Evolutionary conservation across 129 eudicot species (phyloP).

Genomic region (Sambucus nigra): DNA sequence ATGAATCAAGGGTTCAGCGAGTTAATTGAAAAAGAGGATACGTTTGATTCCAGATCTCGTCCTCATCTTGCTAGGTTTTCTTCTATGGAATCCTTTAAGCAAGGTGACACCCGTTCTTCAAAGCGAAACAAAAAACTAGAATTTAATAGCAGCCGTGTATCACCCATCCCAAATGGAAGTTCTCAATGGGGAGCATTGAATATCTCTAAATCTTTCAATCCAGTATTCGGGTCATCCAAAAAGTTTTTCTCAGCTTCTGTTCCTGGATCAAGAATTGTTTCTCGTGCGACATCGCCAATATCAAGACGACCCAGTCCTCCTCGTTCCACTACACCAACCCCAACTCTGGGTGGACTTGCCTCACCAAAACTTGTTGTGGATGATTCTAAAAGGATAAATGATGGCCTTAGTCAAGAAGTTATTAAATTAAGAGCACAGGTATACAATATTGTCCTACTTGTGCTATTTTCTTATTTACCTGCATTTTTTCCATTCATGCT

Average conservation of each 20-base stretch:
- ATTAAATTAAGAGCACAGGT: slow-evolving; percentile 84
- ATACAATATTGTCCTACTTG: slow-evolving; percentile 10
- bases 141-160: slow-evolving; percentile 79
- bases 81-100: slow-evolving; percentile 73
- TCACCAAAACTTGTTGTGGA: slow-evolving; percentile 61
- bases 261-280: slow-evolving; percentile 94
- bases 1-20: slow-evolving; percentile 40
- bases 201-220: slow-evolving; percentile 68
- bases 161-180: slow-evolving; percentile 85
- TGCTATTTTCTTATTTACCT: slow-evolving; percentile 5
- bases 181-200: slow-evolving; percentile 83
- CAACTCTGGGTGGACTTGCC: slow-evolving; percentile 85
- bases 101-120: slow-evolving; percentile 48
- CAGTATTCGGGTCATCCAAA: slow-evolving; percentile 85
- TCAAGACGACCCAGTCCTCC: slow-evolving; percentile 93
- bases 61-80: slow-evolving; percentile 72
- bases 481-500: slow-evolving; percentile 9
- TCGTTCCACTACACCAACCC: slow-evolving; percentile 95
- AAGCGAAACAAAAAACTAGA: slow-evolving; percentile 82
- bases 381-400: slow-evolving; percentile 54
- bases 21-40: slow-evolving; percentile 50
- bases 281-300: slow-evolving; percentile 95
- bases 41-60: slow-evolving; percentile 55
- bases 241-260: slow-evolving; percentile 95
- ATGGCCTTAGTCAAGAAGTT: slow-evolving; percentile 62